Evolutionary conservation across 2,329 filamentous ascomycete genomes (phyloP).

Genomic region (Penicillium oxalicum): DNA sequence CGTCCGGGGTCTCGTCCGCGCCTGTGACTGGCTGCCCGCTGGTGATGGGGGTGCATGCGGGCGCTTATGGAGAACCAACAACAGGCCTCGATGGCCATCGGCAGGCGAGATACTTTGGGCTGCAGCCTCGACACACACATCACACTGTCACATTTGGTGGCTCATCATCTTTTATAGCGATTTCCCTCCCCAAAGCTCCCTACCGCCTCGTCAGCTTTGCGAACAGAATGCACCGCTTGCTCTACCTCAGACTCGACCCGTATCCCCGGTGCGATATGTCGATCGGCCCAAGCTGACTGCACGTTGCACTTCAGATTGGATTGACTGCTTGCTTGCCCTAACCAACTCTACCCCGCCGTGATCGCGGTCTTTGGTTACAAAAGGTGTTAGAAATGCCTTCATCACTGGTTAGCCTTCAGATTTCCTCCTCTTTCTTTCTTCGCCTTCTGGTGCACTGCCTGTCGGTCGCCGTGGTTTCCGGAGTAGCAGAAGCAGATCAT

Average conservation of each 20-base stretch:
- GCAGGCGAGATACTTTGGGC: slow-evolving; percentile 3
- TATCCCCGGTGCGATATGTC: slow-evolving; percentile 15
- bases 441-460: slow-evolving; percentile 45
- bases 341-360: slow-evolving; percentile 5
- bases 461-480: slow-evolving; percentile 9
- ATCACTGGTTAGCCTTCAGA: slow-evolving; percentile 35
- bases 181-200: slow-evolving; percentile 9
- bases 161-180: slow-evolving; percentile 16
- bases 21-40: slow-evolving; percentile 15
- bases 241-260: slow-evolving; percentile 23
- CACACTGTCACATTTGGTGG: slow-evolving; percentile 26
- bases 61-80: slow-evolving; percentile 27
- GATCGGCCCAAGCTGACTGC: slow-evolving; percentile 15
- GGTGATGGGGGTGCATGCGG: slow-evolving; percentile 22
- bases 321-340: slow-evolving; percentile 2
- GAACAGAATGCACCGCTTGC: slow-evolving; percentile 17
- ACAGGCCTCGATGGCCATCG: slow-evolving; percentile 8
- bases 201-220: slow-evolving; percentile 17
- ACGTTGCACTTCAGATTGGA: slow-evolving; percentile 11
- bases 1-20: background rate
- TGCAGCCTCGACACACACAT: slow-evolving; percentile 12
- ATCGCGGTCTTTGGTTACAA: slow-evolving; percentile 6
- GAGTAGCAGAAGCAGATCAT: slow-evolving; percentile 4
- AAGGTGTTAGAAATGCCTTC: slow-evolving; percentile 16
- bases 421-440: slow-evolving; percentile 46